Conservation (phyloP, 306 rosid genomes). For the Cyamopsis tetragonoloba region DNA sequence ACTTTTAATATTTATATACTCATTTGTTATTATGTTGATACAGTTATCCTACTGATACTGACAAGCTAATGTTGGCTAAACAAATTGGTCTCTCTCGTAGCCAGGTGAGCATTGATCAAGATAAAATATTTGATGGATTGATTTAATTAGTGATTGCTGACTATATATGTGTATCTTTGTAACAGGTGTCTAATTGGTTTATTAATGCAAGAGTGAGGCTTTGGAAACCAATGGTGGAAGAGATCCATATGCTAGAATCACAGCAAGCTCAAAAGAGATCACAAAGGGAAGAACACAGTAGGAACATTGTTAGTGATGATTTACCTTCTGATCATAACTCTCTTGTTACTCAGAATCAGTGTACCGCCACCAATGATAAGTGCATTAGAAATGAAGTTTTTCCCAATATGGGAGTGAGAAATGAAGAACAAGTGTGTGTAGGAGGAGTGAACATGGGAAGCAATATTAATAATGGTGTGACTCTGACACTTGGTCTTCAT, state of each 20-base stretch:
- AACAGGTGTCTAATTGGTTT: slow-evolving; percentile 90
- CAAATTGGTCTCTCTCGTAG: slow-evolving; percentile 89
- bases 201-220: slow-evolving; percentile 94
- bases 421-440: slow-evolving; percentile 41
- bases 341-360: slow-evolving; percentile 45
- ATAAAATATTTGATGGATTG: neutral
- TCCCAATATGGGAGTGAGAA: slow-evolving; percentile 28
- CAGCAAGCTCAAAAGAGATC: slow-evolving; percentile 50
- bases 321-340: slow-evolving; percentile 44
- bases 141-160: too few relatives aligned
- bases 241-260: slow-evolving; percentile 76
- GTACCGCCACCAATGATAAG: slow-evolving; percentile 39
- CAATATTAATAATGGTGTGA: slow-evolving; percentile 41
- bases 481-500: slow-evolving; percentile 83
- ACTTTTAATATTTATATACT: too few relatives aligned
- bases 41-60: slow-evolving; percentile 91
- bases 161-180: neutral
- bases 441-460: slow-evolving; percentile 45
- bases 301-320: slow-evolving; percentile 37
- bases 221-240: slow-evolving; percentile 98
- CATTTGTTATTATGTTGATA: neutral
- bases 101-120: slow-evolving; percentile 53
- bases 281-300: slow-evolving; percentile 37
- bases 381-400: slow-evolving; percentile 43
- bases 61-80: slow-evolving; percentile 80